Base-by-base conservation (phyloP, 768 basidiomycete species). In the Tylopilus intermedius region DNA sequence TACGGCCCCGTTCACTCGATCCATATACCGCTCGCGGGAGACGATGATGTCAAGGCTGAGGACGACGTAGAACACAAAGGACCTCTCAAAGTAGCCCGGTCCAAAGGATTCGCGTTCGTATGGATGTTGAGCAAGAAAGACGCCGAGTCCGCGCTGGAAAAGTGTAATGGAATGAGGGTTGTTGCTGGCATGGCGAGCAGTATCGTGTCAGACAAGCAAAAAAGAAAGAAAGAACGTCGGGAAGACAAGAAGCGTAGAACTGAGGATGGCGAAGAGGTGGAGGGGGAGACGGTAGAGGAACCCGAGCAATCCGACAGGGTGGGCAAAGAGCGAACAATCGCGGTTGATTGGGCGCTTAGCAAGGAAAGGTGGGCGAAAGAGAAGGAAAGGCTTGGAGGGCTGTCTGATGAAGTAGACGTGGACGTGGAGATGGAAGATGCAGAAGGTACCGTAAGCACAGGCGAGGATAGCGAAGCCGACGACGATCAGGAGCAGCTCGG, bases 301-400 rank as follows among this genome's bases (percentile, higher is more conserved):
- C 53, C 69, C 37, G 62, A 70, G 54, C 58, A 60, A 40, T 65
- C 66, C 18, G 66, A 69, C 54, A 72, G 71, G 59, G 66, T 63
- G 39, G 67, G 71, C 0, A 71, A 67, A 2, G 82, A 80, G 63
- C 75, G 93, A 48, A 72, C 82, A 14, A 89, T 95, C 37, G 92
- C 93, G 7, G 95, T 98, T 26, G 94, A 97, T 72, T 97, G 93
- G 91, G 95, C 94, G 4, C 69, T 97, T 66, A 91, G 92, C 67
- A 95, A 96, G 72, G 88, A 90, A 45, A 88, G 84, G 70, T 96
- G 91, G 90, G 79, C 90, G 67, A 84, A 88, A 65, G 87, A 85
- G 60, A 81, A 83, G 69, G 79, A 77, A 42, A 82, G 84, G 65
- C 53, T 78, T 49, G 74, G 71, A 32, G 66, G 63, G 37, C 21